Evolutionary conservation across 2,329 filamentous ascomycete species (phyloP), one percentile per base, ranked within the genome.

Genomic region (Orbilia brochopaga): DNA sequence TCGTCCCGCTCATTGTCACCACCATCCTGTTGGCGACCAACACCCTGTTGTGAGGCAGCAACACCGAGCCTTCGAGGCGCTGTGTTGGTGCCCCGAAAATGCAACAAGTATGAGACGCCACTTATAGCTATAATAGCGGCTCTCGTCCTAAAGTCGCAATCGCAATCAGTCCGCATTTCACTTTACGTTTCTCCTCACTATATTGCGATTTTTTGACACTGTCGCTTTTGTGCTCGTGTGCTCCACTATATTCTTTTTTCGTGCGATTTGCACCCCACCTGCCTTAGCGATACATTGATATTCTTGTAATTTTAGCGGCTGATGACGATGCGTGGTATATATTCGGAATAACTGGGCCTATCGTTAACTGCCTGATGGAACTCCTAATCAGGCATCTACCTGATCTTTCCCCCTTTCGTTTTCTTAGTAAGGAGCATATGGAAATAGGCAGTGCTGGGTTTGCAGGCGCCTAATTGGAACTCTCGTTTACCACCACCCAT

Each of bases 21-120:
- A 5, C 30, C 8, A 8, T 37, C 13, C n/a, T 40, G 17, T 56
- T 11, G 19, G 24, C 35, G 23, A n/a, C 37, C 11, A 19, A 27
- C 6, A n/a, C 19, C 21, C 21, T 55, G 27, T 13, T n/a, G 21
- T 5, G 27, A 5, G 52, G 10, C 27, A 5, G 32, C 23, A 58
- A 30, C 13, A 23, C n/a, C 21, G 32, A 27, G 11, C 27, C 13
- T 21, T 5, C 8, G 6, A 1, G 44, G n/a, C 44, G 44, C 32
- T 70, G 66, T 59, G 66, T 70, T 70, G 66, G 53, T n/a, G 13
- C 48, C 19, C 15, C 21, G 59, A 70, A 70, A 70, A 70, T 70
- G 48, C 66, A 63, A 70, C 66, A 70, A 58, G 19, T 5, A 48
- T 5, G 19, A 10, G 15, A 48, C 19, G 44, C 44, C 15, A 19